Conservation (phyloP, 2,329 filamentous ascomycete genomes). For the Epichloe amarillans region DNA sequence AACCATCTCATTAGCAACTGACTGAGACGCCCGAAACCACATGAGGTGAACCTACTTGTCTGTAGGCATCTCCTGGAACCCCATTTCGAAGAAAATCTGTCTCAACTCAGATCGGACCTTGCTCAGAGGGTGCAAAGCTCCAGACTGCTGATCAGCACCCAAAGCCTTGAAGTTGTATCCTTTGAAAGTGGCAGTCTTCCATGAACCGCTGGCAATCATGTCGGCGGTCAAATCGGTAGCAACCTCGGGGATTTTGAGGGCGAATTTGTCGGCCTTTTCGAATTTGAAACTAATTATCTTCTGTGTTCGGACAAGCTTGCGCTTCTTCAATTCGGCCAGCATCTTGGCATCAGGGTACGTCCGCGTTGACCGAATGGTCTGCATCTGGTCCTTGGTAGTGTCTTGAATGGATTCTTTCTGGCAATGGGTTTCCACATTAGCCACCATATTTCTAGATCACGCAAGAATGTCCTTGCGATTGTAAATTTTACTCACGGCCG, state of each 20-base stretch:
- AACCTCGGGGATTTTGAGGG: constrained; percentile 77
- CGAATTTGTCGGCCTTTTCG: constrained; percentile 76
- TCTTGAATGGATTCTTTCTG: constrained; percentile 66
- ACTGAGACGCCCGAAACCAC: no score
- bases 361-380: constrained; percentile 55
- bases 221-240: constrained; percentile 91
- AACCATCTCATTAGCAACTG: background rate
- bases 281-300: constrained; percentile 81
- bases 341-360: constrained; percentile 59
- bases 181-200: constrained; percentile 91
- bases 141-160: constrained; percentile 46
- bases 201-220: constrained; percentile 76
- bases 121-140: constrained; percentile 60
- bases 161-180: constrained; percentile 62
- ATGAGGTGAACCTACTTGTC: constrained; percentile 35
- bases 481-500: constrained; percentile 4
- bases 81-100: constrained; percentile 98
- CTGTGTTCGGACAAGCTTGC: constrained; percentile 72
- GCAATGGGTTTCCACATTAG: background rate
- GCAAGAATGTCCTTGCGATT: background rate
- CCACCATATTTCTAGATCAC: background rate
- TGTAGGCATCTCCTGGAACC: constrained; percentile 96
- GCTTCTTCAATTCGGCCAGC: constrained; percentile 74
- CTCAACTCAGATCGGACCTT: constrained; percentile 94
- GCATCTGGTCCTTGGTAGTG: constrained; percentile 61